A percentile compares a stretch with the other conserved stretches of the same genome.
Conservation (phyloP, 768 basidiomycete genomes). For the Stropharia rugosoannulata region DNA sequence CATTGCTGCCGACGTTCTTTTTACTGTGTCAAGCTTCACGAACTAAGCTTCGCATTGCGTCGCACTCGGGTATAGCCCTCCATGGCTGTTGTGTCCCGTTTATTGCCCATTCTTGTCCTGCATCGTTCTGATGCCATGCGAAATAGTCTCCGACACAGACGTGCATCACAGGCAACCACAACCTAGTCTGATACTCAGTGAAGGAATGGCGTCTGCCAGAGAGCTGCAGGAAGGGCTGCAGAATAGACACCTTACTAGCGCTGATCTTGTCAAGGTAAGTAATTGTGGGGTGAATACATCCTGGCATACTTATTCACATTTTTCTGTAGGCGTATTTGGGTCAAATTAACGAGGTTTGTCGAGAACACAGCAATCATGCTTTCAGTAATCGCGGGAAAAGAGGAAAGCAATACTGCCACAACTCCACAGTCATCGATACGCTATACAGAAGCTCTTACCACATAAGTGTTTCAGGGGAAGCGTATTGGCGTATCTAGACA, state of each 20-base stretch:
- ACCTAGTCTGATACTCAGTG: too few relatives aligned
- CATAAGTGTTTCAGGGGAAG: conserved; percentile 45
- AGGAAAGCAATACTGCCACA: conserved; percentile 54
- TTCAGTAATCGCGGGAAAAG: conserved; percentile 53
- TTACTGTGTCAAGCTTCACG: too few relatives aligned
- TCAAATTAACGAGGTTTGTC: conserved; percentile 61
- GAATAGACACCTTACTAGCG: conserved; percentile 50
- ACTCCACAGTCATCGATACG: conserved; percentile 54
- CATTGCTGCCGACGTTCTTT: too few relatives aligned
- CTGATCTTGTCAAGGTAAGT: conserved; percentile 59
- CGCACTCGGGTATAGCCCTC: too few relatives aligned
- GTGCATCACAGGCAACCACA: too few relatives aligned
- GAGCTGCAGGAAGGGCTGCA: conserved; percentile 55
- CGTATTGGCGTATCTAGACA: conserved; percentile 54
- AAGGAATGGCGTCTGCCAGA: conserved; percentile 48
- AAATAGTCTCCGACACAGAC: too few relatives aligned
- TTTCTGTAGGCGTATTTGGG: conserved; percentile 56
- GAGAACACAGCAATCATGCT: conserved; percentile 55
- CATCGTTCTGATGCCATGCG: too few relatives aligned
- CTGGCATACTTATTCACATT: neutral
- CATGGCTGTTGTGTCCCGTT: too few relatives aligned
- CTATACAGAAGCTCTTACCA: conserved; percentile 50
- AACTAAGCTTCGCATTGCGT: too few relatives aligned
- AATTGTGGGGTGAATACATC: too few relatives aligned
- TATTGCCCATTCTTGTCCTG: too few relatives aligned